A percentile compares a stretch with the other conserved stretches of the same genome.
Conservation (phyloP, 257 asterid genomes). For the Osmanthus fragrans region DNA sequence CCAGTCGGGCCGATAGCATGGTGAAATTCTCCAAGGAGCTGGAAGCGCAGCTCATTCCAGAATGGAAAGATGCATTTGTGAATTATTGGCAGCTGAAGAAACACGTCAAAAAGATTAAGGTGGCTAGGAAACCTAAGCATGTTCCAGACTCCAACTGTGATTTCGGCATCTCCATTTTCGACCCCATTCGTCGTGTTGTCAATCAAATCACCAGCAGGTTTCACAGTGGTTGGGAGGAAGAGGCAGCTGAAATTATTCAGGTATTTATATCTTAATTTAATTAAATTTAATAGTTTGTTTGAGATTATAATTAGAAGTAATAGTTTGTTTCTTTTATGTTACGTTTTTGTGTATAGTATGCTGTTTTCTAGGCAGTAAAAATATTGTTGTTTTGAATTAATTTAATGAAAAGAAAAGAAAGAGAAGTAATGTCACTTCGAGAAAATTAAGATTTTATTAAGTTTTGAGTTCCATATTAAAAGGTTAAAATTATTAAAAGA, state of each 20-base stretch:
- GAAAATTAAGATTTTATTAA: too few species aligned
- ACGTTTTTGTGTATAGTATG: too few species aligned
- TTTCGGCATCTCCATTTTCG: conserved; percentile 60
- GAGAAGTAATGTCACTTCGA: too few species aligned
- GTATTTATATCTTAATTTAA: conserved; percentile 23
- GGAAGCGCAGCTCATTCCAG: conserved; percentile 85
- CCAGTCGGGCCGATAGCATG: conserved; percentile 31
- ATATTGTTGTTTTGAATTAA: not conserved
- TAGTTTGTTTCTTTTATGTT: too few species aligned
- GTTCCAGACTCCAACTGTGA: conserved; percentile 24
- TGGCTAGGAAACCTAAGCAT: conserved; percentile 47
- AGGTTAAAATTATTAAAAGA: too few species aligned
- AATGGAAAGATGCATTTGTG: conserved; percentile 85
- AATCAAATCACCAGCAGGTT: conserved; percentile 18
- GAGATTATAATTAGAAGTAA: too few species aligned
- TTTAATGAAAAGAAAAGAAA: too few species aligned
- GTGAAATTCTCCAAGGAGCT: conserved; percentile 87
- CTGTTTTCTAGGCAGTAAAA: too few species aligned
- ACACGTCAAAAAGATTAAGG: conserved; percentile 62
- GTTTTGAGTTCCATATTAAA: too few species aligned
- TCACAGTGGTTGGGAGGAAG: conserved; percentile 8
- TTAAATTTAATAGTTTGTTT: too few species aligned
- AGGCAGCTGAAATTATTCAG: conserved; percentile 43
- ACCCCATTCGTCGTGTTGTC: conserved; percentile 40
- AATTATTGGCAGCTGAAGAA: conserved; percentile 80